Evolutionary conservation across 2,329 filamentous ascomycete genomes (phyloP).

Genomic region (Aspergillus brasiliensis): DNA sequence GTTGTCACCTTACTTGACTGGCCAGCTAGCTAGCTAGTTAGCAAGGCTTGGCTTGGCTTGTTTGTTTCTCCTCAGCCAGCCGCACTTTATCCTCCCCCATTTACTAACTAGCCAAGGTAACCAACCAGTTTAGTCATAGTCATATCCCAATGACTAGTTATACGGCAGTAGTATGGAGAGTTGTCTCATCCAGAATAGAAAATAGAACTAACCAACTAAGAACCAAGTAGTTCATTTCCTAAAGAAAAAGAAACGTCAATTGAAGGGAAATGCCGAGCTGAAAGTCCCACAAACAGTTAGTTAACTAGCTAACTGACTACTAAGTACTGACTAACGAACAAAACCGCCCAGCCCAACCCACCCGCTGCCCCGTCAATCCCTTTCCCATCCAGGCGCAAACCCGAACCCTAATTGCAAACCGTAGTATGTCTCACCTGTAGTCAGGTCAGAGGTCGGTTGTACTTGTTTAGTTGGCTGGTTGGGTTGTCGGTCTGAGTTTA

Average conservation of each 20-base stretch:
- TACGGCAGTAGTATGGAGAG: neutral
- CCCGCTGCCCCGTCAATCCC: constrained; percentile 7
- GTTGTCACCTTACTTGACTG: too few relatives aligned
- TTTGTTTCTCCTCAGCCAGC: neutral
- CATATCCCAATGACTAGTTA: too few relatives aligned
- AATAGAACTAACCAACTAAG: neutral
- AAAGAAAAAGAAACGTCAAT: neutral
- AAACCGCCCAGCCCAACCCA: neutral
- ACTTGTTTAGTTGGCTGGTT: too few relatives aligned
- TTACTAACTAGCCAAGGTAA: too few relatives aligned
- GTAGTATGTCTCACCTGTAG: constrained; percentile 16
- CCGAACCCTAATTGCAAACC: constrained; percentile 7
- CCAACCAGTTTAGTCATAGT: neutral
- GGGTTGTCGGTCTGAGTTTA: too few relatives aligned
- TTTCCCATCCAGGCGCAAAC: neutral
- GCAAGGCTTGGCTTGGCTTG: too few relatives aligned
- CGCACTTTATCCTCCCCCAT: neutral
- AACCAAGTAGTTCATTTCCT: too few relatives aligned
- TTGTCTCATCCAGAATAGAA: neutral
- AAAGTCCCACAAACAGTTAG: neutral
- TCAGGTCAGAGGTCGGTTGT: neutral
- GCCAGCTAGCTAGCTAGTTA: too few relatives aligned
- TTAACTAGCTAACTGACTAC: too few relatives aligned
- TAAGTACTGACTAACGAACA: too few relatives aligned
- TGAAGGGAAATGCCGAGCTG: neutral